phyloP scores from a whole-genome alignment of 495 filamentous ascomycete genomes.

The Neurospora sublineolata region DNA sequence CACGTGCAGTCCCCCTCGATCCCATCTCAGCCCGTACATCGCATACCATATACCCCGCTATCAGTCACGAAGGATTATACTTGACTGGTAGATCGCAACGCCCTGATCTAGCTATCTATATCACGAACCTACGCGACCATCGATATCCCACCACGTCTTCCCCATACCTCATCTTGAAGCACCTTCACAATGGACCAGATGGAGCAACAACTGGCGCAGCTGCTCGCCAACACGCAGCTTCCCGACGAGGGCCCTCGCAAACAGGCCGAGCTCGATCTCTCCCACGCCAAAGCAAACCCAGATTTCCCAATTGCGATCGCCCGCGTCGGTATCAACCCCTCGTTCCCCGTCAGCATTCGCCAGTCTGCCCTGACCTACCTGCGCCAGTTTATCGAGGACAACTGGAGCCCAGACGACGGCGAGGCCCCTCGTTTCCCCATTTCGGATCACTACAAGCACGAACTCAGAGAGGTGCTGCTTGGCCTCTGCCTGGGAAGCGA shows the following conservation, averaged over 20 bases:
- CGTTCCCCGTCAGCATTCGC: constrained; percentile 58
- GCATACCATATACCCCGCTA: not conserved
- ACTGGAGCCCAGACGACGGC: constrained; percentile 52
- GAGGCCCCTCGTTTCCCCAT: constrained; percentile 60
- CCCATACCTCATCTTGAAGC: not conserved
- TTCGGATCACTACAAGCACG: constrained; percentile 56
- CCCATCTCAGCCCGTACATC: not conserved
- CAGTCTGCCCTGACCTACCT: constrained; percentile 75
- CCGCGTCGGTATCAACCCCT: constrained; percentile 63
- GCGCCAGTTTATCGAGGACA: constrained; percentile 64
- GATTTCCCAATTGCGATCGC: constrained; percentile 68
- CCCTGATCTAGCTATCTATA: not conserved
- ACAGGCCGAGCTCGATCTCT: constrained; percentile 67
- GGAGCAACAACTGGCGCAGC: constrained; percentile 74
- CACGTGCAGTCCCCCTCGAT: not conserved
- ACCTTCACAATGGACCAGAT: constrained; percentile 31
- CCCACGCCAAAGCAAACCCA: constrained; percentile 47
- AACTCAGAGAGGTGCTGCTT: constrained; percentile 57
- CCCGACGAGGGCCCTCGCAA: constrained; percentile 56
- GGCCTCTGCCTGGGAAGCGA: constrained; percentile 64
- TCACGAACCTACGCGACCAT: not conserved
- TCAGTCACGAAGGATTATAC: too few relatives aligned
- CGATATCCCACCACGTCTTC: not conserved
- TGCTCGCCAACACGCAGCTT: constrained; percentile 72
- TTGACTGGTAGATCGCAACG: not conserved